Base-by-base conservation (phyloP, 768 basidiomycete species). In the Stropharia rugosoannulata region DNA sequence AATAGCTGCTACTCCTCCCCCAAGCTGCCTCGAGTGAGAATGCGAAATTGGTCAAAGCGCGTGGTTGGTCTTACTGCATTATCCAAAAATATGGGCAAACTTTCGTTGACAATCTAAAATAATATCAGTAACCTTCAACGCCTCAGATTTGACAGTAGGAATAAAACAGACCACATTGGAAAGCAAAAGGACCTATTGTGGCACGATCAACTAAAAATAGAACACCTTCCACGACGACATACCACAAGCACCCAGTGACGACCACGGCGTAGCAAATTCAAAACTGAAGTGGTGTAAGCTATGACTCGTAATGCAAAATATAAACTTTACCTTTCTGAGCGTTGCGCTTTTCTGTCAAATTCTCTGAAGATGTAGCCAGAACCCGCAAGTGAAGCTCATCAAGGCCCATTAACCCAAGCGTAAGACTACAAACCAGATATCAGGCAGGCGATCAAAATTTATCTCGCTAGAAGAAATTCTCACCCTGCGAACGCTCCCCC, bases 191-290 rank as follows among this genome's bases (percentile, higher is more conserved):
- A 94, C 89, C 90, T 91, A 22, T 22, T 22, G 36, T n/a, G 13
- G 32, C 42, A 16, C 32, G 38, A 49, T 32, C 25, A 22, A 5
- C 13, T 6, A 37, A 12, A 27, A 47, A 44, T 5, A 12, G 29
- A 40, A n/a, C 18, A 25, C 19, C 25, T 10, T 32, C 40, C 16
- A 52, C 39, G 22, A 6, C 12, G 2, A 71, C 76, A 48, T 66
- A 93, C 95, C 22, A 97, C 95, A 12, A 98, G 81, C 6, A 98
- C 93, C 96, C 96, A 95, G 69, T 95, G 93, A 8, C 92, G 80
- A 0, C 91, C 89, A 61, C 76, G 81, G 38, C 75, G 72, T 76
- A 87, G 77, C 10, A 86, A 67, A 11, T 65, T 67, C 44, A 58
- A 44, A 29, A 57, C 51, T 60, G 35, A 2, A 16, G 13, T 42